Evolutionary conservation across 192 early-diverging fungal species (phyloP).

Genomic region (Backusella macrospora): DNA sequence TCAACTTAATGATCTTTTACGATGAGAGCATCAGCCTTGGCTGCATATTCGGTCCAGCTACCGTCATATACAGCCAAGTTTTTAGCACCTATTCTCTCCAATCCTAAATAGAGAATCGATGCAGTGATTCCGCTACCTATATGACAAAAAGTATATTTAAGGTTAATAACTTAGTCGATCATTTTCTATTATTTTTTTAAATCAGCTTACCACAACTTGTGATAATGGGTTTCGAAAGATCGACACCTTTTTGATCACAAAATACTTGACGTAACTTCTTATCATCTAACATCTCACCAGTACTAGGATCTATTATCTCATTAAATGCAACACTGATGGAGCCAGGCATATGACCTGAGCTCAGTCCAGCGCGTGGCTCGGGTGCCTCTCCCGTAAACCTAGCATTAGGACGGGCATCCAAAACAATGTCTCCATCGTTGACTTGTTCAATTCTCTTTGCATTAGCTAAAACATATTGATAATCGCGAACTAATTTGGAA

Average conservation of each 20-base stretch:
- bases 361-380: slow-evolving; percentile 78
- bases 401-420: slow-evolving; percentile 70
- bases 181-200: neutral
- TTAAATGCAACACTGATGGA: slow-evolving; percentile 77
- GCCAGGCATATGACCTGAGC: slow-evolving; percentile 82
- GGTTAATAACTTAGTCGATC: neutral
- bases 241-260: slow-evolving; percentile 63
- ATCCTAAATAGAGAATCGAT: slow-evolving; percentile 75
- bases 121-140: slow-evolving; percentile 82
- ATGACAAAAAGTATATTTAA: neutral
- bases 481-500: slow-evolving; percentile 55
- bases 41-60: slow-evolving; percentile 90
- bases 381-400: slow-evolving; percentile 74
- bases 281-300: slow-evolving; percentile 58
- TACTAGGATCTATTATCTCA: slow-evolving; percentile 56
- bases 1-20: slow-evolving; percentile 53
- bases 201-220: slow-evolving; percentile 69
- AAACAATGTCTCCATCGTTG: slow-evolving; percentile 42
- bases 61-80: slow-evolving; percentile 85
- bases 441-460: slow-evolving; percentile 41
- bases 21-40: slow-evolving; percentile 68
- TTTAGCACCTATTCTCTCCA: slow-evolving; percentile 68
- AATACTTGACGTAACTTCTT: slow-evolving; percentile 55
- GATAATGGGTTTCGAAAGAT: slow-evolving; percentile 72
- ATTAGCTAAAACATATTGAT: slow-evolving; percentile 59